Evolutionary conservation across 2,329 filamentous ascomycete species (phyloP).

Genomic region (Lecanosticta acicola): DNA sequence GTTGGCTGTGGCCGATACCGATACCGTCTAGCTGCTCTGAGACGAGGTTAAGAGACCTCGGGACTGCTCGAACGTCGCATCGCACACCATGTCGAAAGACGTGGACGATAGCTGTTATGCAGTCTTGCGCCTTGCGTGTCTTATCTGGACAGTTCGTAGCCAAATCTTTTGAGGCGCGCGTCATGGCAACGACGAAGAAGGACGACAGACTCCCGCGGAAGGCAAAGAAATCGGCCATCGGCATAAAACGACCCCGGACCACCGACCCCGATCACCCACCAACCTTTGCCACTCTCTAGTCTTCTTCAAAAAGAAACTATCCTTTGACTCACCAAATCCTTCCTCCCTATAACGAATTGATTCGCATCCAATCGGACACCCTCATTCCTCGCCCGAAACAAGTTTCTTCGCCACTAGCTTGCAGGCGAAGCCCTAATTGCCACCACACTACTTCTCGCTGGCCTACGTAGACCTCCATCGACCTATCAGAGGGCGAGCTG

Average conservation of each 20-base stretch:
- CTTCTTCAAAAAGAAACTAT: background rate
- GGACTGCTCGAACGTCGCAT: too few relatives aligned
- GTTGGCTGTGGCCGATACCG: background rate
- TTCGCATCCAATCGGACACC: background rate
- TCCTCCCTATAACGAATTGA: background rate
- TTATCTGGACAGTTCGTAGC: too few relatives aligned
- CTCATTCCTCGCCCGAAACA: background rate
- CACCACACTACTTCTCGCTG: background rate
- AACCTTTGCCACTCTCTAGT: background rate
- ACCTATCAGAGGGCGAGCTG: conserved; percentile 14
- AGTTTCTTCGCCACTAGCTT: conserved; percentile 6
- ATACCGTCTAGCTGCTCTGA: background rate
- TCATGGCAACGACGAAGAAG: too few relatives aligned
- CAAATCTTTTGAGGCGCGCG: too few relatives aligned
- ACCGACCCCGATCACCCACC: too few relatives aligned
- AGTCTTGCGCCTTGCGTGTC: too few relatives aligned
- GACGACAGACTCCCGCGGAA: too few relatives aligned
- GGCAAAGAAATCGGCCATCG: too few relatives aligned
- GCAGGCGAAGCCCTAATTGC: conserved; percentile 9
- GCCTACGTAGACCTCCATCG: conserved; percentile 16
- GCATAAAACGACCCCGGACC: too few relatives aligned
- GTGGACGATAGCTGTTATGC: too few relatives aligned
- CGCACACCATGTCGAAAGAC: too few relatives aligned
- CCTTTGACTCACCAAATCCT: background rate
- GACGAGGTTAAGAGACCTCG: too few relatives aligned